phyloP scores from a whole-genome alignment of 306 rosid species.

The Quercus bicolor region DNA sequence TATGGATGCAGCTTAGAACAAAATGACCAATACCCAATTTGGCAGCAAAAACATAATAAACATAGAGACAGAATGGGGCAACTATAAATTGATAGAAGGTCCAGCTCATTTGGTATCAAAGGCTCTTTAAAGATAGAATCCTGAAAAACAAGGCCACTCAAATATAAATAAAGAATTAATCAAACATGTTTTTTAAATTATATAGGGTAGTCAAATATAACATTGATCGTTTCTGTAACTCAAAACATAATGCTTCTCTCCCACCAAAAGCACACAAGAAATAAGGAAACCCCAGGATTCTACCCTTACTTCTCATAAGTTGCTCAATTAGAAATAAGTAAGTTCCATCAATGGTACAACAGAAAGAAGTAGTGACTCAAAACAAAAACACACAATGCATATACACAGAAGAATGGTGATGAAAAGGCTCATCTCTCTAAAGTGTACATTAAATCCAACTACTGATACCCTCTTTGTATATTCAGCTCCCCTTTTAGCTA shows the following conservation, averaged over 20 bases:
- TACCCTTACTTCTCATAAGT: not conserved
- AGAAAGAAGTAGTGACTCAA: not conserved
- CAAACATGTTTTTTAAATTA: not conserved
- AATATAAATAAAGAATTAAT: not conserved
- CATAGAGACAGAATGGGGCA: not conserved
- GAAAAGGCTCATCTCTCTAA: not conserved
- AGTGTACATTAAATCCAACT: not conserved
- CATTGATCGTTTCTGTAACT: not conserved
- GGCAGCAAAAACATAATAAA: not conserved
- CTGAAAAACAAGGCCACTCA: not conserved
- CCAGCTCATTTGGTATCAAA: not conserved
- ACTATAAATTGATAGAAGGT: not conserved
- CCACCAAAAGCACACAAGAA: not conserved
- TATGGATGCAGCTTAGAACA: not conserved
- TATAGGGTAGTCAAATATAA: not conserved
- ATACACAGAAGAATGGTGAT: not conserved
- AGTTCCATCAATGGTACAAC: not conserved
- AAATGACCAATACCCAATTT: not conserved
- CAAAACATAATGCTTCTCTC: not conserved
- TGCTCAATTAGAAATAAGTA: not conserved
- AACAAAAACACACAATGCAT: not conserved
- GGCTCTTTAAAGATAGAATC: not conserved
- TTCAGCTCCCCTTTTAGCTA: not conserved
- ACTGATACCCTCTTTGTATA: not conserved
- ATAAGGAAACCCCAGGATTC: not conserved